Conservation (phyloP, 2,329 filamentous ascomycete genomes). For the Pezicula carpinea region DNA sequence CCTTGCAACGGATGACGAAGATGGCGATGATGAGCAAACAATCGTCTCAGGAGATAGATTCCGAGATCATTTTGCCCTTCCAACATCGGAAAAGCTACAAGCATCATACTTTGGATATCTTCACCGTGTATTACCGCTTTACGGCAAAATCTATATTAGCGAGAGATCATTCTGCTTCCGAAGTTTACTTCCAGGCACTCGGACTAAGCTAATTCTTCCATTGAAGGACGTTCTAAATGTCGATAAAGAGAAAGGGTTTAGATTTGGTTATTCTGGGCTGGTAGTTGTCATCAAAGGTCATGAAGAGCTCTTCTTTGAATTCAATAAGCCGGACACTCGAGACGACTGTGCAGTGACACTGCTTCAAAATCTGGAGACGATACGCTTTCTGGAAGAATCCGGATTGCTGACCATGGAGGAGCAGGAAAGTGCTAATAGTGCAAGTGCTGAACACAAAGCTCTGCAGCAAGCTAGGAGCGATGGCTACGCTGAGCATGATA, state of each 20-base stretch:
- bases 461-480: constrained; percentile 67
- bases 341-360: constrained; percentile 87
- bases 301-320: constrained; percentile 96
- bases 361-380: constrained; percentile 69
- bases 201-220: constrained; percentile 88
- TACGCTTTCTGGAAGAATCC: constrained; percentile 66
- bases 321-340: constrained; percentile 68
- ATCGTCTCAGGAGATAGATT: constrained; percentile 74
- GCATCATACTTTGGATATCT: constrained; percentile 91
- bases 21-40: constrained; percentile 59
- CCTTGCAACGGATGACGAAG: constrained; percentile 48
- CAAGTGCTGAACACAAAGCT: constrained; percentile 75
- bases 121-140: constrained; percentile 84
- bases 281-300: constrained; percentile 91
- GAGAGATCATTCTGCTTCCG: constrained; percentile 87
- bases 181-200: constrained; percentile 80
- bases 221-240: constrained; percentile 89
- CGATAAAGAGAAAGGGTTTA: constrained; percentile 91
- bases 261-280: constrained; percentile 84
- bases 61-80: constrained; percentile 84
- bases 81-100: constrained; percentile 73
- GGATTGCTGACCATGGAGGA: constrained; percentile 64
- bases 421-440: constrained; percentile 64
- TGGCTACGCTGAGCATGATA: constrained; percentile 45
- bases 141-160: constrained; percentile 95